Conservation (phyloP, 208 protist genomes). For the Herpetomonas samuelpessoai region DNA sequence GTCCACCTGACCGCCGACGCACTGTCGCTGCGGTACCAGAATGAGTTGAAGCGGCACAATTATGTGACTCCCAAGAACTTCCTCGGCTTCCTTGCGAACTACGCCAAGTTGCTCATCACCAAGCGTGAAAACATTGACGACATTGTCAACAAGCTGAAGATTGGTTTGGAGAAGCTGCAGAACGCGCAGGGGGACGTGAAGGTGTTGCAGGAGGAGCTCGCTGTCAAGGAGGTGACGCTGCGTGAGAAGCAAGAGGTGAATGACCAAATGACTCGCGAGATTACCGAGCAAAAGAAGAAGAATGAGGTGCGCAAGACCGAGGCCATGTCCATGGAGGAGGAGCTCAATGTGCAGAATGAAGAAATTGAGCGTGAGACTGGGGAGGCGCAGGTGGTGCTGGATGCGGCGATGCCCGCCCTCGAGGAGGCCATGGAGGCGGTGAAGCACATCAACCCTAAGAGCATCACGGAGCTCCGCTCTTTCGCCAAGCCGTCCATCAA, state of each 20-base stretch:
- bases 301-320: conserved; percentile 89
- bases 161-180: conserved; percentile 96
- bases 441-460: conserved; percentile 93
- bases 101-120: conserved; percentile 91
- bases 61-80: conserved; percentile 99
- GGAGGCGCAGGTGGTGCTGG: conserved; percentile 94
- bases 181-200: conserved; percentile 95
- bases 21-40: conserved; percentile 88
- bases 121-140: conserved; percentile 94
- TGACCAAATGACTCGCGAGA: conserved; percentile 90
- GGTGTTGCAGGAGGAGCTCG: conserved; percentile 93
- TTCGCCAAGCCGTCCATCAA: conserved; percentile 95
- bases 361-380: conserved; percentile 91
- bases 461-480: conserved; percentile 97
- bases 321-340: conserved; percentile 89
- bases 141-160: conserved; percentile 94
- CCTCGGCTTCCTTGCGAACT: conserved; percentile 97
- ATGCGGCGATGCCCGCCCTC: conserved; percentile 96
- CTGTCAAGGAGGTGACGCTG: conserved; percentile 93
- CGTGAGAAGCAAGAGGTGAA: conserved; percentile 94
- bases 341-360: conserved; percentile 87
- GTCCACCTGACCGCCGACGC: conserved; percentile 93
- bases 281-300: conserved; percentile 88
- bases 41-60: conserved; percentile 94
- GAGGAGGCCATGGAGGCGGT: conserved; percentile 96